A percentile compares a stretch with the other conserved stretches of the same genome.
Evolutionary conservation across 2,329 filamentous ascomycete species (phyloP).

Genomic region (Ampelomyces quisqualis): DNA sequence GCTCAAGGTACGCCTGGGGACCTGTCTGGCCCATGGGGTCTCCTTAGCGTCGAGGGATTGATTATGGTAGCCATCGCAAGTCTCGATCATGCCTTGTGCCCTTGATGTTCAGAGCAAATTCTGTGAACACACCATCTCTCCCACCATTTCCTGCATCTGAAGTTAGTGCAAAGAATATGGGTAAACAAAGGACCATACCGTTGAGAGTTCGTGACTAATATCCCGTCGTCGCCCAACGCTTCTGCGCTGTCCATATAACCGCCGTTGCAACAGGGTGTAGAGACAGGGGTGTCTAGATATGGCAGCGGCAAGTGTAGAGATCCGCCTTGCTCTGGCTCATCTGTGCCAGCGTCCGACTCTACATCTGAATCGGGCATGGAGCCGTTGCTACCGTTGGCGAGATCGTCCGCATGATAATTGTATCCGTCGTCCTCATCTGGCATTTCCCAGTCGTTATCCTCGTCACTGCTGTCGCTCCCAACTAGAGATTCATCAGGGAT

Average conservation of each 20-base stretch:
- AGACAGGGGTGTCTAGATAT: conserved; percentile 50
- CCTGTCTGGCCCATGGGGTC: neutral
- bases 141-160: conserved; percentile 50
- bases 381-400: conserved; percentile 38
- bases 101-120: conserved; percentile 47
- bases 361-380: conserved; percentile 38
- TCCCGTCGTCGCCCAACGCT: conserved; percentile 52
- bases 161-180: neutral
- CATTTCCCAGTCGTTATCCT: conserved; percentile 40
- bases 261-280: conserved; percentile 47
- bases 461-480: conserved; percentile 48
- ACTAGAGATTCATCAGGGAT: conserved; percentile 50
- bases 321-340: conserved; percentile 43
- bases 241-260: conserved; percentile 47
- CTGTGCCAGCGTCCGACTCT: conserved; percentile 37
- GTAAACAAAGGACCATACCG: conserved; percentile 32
- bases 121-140: conserved; percentile 56
- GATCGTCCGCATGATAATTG: conserved; percentile 28
- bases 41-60: too few relatives aligned
- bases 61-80: neutral
- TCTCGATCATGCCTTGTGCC: conserved; percentile 38
- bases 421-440: conserved; percentile 32
- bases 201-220: conserved; percentile 45
- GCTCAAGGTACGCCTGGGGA: neutral
- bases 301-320: conserved; percentile 51